Evolutionary conservation across 23 red algal genomes (phyloP).

Genomic region (Agarophyton chilense): DNA sequence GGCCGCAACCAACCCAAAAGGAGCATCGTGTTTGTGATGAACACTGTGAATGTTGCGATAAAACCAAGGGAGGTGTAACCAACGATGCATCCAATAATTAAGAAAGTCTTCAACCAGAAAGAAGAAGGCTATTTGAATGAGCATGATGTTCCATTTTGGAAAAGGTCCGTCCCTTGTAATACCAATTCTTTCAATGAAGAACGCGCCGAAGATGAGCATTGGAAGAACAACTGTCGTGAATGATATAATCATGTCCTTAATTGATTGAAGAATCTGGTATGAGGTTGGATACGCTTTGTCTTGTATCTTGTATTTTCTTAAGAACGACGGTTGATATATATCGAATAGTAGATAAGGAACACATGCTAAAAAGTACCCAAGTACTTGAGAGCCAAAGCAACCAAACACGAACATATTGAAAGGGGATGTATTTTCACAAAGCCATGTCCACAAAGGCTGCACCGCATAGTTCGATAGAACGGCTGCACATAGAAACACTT

Average conservation of each 20-base stretch:
- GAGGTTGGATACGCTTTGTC: constrained; percentile 32
- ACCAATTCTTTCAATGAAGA: constrained; percentile 31
- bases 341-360: constrained; percentile 77
- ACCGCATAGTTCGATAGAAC: background rate
- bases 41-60: constrained; percentile 88
- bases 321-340: constrained; percentile 15
- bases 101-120: constrained; percentile 96
- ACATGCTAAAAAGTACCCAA: constrained; percentile 80
- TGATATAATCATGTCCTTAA: constrained; percentile 37
- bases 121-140: constrained; percentile 83
- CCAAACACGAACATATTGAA: constrained; percentile 68
- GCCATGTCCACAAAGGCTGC: constrained; percentile 27
- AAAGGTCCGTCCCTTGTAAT: constrained; percentile 44
- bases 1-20: constrained; percentile 85
- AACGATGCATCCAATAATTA: constrained; percentile 94
- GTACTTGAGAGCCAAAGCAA: constrained; percentile 70
- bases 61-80: constrained; percentile 84
- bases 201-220: constrained; percentile 35
- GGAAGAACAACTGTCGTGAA: constrained; percentile 36
- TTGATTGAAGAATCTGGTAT: constrained; percentile 1
- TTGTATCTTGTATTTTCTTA: constrained; percentile 82
- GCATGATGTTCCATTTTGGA: constrained; percentile 45
- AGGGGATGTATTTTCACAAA: constrained; percentile 19
- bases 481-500: constrained; percentile 23
- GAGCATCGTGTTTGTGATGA: constrained; percentile 88